Evolutionary conservation across 2,329 filamentous ascomycete genomes (phyloP), one percentile per base, ranked within the genome.

Genomic region (Chaetomium sp.): DNA sequence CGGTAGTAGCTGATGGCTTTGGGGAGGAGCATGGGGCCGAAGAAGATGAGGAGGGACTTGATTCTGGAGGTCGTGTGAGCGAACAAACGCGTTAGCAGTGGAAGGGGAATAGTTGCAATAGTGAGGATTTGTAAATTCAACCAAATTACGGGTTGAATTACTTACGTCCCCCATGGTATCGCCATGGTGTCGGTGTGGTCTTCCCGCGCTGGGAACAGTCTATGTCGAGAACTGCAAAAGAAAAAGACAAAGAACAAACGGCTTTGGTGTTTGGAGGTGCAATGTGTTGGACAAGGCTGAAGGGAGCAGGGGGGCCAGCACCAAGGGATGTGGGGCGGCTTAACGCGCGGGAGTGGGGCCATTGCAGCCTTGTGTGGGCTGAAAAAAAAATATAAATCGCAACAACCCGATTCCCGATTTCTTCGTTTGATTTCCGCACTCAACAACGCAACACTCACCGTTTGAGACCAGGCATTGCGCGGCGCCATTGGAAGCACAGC

Each of bases 21-120:
- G 51, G 87, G 86, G 41, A 92, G 70, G 61, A 91, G 74, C 61
- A 89, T 76, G 36, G 89, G 88, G 2, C 85, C 88, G 68, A 91
- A 78, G 73, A 85, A 79, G 66, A 84, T 69, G 65, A 77, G 68
- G 61, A 84, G 72, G 64, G 79, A 77, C 62, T 79, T 79, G 65
- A 83, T 72, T 52, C 78, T 81, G 52, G 6, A 6, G 10, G 5
- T 6, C 7, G 12, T 19, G 32, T 55, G 46, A 53, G 51, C 19
- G 19, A 27, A 27, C 19, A 3, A 27, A 27, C 19, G 19, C 19
- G 43, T 45, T 34, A 4, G n/a, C 42, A 33, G 33, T 33, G 47
- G 10, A 27, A 27, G 19, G 19, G 19, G 19, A 27, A 27, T 2
- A 27, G 19, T 27, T 27, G 19, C 19, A 27, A 27, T 27, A 27